Conservation (phyloP, 2,329 filamentous ascomycete genomes). For the Furcasterigmium furcatum region DNA sequence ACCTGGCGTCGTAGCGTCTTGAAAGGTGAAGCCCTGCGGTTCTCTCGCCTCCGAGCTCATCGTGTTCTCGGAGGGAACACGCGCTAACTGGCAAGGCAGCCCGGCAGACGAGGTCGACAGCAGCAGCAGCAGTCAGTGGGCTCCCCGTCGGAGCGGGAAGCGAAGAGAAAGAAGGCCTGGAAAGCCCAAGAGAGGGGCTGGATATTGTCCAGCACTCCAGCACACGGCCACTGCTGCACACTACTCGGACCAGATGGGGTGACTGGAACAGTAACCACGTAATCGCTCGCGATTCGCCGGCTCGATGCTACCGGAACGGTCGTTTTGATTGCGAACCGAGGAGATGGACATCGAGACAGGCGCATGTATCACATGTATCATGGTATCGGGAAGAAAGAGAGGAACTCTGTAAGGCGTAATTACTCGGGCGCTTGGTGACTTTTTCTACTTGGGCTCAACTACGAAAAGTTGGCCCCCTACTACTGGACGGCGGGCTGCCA, state of each 20-base stretch:
- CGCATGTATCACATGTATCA: not conserved
- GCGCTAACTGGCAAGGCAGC: too few relatives aligned
- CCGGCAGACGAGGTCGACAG: too few relatives aligned
- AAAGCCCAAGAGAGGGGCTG: not conserved
- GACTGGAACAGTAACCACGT: not conserved
- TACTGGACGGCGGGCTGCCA: too few relatives aligned
- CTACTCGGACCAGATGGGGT: not conserved
- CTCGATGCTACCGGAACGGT: not conserved
- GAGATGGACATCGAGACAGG: not conserved
- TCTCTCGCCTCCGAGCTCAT: too few relatives aligned
- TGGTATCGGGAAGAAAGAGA: not conserved
- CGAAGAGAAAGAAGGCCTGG: not conserved
- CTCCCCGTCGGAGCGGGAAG: too few relatives aligned
- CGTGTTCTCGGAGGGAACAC: too few relatives aligned
- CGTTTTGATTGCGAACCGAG: not conserved
- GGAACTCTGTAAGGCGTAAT: not conserved
- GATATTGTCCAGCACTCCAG: not conserved
- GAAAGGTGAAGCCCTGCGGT: not conserved
- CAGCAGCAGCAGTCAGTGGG: too few relatives aligned
- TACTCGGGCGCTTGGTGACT: not conserved
- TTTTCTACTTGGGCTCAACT: not conserved
- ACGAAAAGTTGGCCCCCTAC: too few relatives aligned
- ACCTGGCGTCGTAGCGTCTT: not conserved
- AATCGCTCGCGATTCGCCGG: not conserved
- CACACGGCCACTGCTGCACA: not conserved